Evolutionary conservation across 2,329 filamentous ascomycete species (phyloP).

Genomic region (Plenodomus tracheiphilus): DNA sequence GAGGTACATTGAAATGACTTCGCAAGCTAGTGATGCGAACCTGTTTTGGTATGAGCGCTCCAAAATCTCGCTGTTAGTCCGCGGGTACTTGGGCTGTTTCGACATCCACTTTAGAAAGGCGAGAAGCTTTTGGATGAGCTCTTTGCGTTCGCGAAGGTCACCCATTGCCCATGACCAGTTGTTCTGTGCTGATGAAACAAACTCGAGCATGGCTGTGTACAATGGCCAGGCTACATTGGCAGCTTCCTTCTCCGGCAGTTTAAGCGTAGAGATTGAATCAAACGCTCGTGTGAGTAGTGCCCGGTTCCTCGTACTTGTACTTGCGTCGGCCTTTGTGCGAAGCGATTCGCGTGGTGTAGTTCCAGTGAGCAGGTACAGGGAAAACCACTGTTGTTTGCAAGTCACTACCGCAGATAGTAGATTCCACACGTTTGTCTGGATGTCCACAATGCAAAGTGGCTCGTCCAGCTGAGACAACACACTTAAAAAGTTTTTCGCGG

Average conservation of each 20-base stretch:
- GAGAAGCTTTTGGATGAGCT: constrained; percentile 73
- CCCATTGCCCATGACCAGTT: constrained; percentile 95
- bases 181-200: constrained; percentile 85
- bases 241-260: constrained; percentile 60
- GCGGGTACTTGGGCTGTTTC: constrained; percentile 28
- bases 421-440: constrained; percentile 76
- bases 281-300: constrained; percentile 78
- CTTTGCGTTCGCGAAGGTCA: constrained; percentile 71
- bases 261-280: constrained; percentile 68
- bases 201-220: constrained; percentile 77
- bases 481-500: constrained; percentile 81
- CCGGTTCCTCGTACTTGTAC: constrained; percentile 50
- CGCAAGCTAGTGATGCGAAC: constrained; percentile 79
- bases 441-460: constrained; percentile 67
- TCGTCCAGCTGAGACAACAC: constrained; percentile 76
- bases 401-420: constrained; percentile 85
- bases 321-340: constrained; percentile 55
- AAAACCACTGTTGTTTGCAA: constrained; percentile 94
- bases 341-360: constrained; percentile 78
- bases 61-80: constrained; percentile 24
- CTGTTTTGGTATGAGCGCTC: constrained; percentile 48
- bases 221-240: constrained; percentile 47
- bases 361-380: constrained; percentile 88
- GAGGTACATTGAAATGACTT: constrained; percentile 88
- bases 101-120: constrained; percentile 63